Base-by-base conservation (phyloP, 2,329 filamentous ascomycete species). In the Colletotrichum sp. region DNA sequence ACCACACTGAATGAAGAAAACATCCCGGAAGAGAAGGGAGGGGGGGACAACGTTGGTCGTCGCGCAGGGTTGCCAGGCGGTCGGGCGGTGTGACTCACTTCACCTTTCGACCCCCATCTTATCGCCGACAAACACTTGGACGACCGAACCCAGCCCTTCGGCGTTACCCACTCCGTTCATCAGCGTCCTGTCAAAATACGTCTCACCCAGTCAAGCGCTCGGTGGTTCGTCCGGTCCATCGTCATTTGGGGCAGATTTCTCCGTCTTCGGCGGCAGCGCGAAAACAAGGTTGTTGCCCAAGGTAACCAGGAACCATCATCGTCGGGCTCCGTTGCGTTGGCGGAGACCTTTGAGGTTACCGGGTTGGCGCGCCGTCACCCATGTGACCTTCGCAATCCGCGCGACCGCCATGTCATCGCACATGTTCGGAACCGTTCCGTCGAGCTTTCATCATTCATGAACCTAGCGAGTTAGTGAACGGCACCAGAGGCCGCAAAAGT, bases 81-180 rank as follows among this genome's bases (percentile, higher is more conserved):
- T 32, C 39, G 39, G 66, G 62, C 69, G 69, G 69, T 75, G 71
- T 75, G 72, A 72, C 72, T 75, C 72, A 75, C 69, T 60, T 60
- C 28, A 30, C 30, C 57, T 30, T 21, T n/a, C 57, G 18, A n/a
- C 21, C 28, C 32, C 16, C 36, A 12, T 55, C 66, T 72, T 72
- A 75, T 75, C 69, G 72, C 72, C 72, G 72, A 75, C 39, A 44
- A 44, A 44, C 39, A 44, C 39, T 44, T 44, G 39, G 18, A 73
- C 62, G 34, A 65, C 32, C 62, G 62, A 62, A 63, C 39, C 60
- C 59, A 52, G 18, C 28, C 18, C 26, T 67, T 75, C 72, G 69
- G 72, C 59, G 57, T 64, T 69, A 34, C 28, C 26, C 18, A 28
- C 21, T 21, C 24, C 8, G 28, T 6, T 2, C 18, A 30, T 28